phyloP scores from a whole-genome alignment of 805 yeast genomes.

The Saturnispora kantuleensis region DNA sequence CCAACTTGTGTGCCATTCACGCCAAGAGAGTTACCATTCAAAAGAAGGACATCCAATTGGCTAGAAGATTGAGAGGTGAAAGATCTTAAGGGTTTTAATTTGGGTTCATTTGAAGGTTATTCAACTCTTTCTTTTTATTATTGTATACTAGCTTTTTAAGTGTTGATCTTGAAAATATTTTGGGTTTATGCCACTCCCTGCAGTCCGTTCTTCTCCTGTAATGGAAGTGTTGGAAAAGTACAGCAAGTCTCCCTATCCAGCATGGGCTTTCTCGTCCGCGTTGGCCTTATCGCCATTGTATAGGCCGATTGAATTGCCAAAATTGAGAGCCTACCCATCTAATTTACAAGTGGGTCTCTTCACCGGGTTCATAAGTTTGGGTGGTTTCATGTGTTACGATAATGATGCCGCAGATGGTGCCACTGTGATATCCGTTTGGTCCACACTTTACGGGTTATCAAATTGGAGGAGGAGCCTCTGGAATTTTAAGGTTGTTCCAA shows the following conservation, averaged over 20 bases:
- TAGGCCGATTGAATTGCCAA: constrained; percentile 13
- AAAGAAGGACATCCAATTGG: constrained; percentile 96
- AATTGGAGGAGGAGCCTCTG: constrained; percentile 54
- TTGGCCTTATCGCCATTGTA: constrained; percentile 23
- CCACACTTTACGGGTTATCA: constrained; percentile 58
- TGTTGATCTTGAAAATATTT: not conserved
- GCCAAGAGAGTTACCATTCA: constrained; percentile 98
- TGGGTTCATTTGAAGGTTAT: constrained; percentile 1
- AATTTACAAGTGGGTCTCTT: constrained; percentile 33
- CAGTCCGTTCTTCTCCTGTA: not conserved
- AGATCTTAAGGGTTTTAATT: constrained; percentile 46
- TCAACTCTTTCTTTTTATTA: constrained; percentile 8
- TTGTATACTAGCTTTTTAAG: constrained; percentile 18
- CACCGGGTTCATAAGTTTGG: constrained; percentile 53
- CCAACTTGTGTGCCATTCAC: constrained; percentile 96
- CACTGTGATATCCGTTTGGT: constrained; percentile 78
- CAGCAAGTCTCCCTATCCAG: constrained; percentile 35
- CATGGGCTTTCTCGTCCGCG: constrained; percentile 31
- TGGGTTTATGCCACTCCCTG: not conserved
- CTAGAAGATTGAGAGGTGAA: constrained; percentile 97
- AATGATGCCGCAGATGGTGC: constrained; percentile 71
- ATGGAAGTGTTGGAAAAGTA: not conserved
- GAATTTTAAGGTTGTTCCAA: constrained; percentile 50
- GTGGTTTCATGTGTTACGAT: constrained; percentile 68
- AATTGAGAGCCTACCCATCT: constrained; percentile 20